phyloP scores from a whole-genome alignment of 192 early-diverging fungal genomes.

The Coemansia guatemalensis region DNA sequence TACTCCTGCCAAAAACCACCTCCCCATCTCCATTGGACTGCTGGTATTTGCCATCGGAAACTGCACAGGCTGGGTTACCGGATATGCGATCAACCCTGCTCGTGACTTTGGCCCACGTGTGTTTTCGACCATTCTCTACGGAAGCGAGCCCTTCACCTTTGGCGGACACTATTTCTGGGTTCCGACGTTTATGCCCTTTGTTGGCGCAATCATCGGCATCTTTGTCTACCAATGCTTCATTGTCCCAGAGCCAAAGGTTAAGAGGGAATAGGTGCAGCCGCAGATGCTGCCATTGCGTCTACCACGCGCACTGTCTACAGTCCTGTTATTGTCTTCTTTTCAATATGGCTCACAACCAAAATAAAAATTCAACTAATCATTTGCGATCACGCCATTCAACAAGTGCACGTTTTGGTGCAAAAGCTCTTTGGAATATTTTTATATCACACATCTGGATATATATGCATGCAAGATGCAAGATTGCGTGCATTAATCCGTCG shows the following conservation, averaged over 20 bases:
- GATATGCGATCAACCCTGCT: conserved; percentile 74
- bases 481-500: background rate
- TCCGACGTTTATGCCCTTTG: conserved; percentile 65
- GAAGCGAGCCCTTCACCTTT: conserved; percentile 65
- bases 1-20: conserved; percentile 56
- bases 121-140: conserved; percentile 69
- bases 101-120: conserved; percentile 78
- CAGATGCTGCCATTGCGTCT: too few species aligned
- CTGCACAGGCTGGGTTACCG: conserved; percentile 65
- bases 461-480: background rate
- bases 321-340: background rate
- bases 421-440: too few species aligned
- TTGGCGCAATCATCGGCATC: conserved; percentile 63
- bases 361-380: background rate
- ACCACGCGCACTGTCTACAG: background rate
- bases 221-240: conserved; percentile 63
- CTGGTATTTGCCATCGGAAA: conserved; percentile 61
- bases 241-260: conserved; percentile 50
- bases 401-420: too few species aligned
- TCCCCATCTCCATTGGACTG: conserved; percentile 62
- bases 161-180: conserved; percentile 71
- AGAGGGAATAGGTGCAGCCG: conserved; percentile 26
- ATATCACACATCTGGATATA: background rate
- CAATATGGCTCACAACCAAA: background rate
- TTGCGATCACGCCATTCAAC: background rate